Percentiles rank a stretch among this genome's conserved stretches.
Conservation (phyloP, 2,329 filamentous ascomycete species). For the Reticulascus tulasneorum region DNA sequence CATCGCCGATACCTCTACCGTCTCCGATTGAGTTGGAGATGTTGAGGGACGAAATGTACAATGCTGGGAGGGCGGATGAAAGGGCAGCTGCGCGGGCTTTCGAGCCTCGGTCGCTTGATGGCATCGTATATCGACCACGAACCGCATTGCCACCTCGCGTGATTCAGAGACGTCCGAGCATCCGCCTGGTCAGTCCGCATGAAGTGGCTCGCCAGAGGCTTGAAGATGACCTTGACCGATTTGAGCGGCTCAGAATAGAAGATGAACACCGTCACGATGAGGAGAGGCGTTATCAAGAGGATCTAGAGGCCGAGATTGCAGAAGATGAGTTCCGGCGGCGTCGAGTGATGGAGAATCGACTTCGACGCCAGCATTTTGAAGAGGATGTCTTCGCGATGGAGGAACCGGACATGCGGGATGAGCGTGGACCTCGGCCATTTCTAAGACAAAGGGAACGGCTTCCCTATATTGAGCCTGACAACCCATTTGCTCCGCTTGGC, state of each 20-base stretch:
- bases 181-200: conserved; percentile 5
- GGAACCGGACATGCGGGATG: conserved; percentile 7
- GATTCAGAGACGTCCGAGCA: conserved; percentile 4
- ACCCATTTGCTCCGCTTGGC: conserved; percentile 11
- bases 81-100: background rate
- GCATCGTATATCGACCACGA: conserved; percentile 3
- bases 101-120: background rate
- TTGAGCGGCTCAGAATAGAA: conserved; percentile 4
- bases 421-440: conserved; percentile 7
- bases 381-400: background rate
- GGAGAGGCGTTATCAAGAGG: conserved; percentile 1
- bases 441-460: conserved; percentile 3
- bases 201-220: conserved; percentile 9
- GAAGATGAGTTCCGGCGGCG: background rate
- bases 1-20: background rate
- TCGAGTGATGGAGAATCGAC: conserved; percentile 4
- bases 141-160: conserved; percentile 2
- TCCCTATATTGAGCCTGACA: conserved; percentile 3
- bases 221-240: conserved; percentile 7
- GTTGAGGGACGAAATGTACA: conserved; percentile 1
- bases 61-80: background rate
- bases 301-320: conserved; percentile 1
- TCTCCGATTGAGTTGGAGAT: background rate
- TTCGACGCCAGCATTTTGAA: conserved; percentile 7
- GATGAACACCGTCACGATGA: conserved; percentile 4